A percentile compares a stretch with the other conserved stretches of the same genome.
Conservation (phyloP, 345 rosid species). For the Barbarea vulgaris region DNA sequence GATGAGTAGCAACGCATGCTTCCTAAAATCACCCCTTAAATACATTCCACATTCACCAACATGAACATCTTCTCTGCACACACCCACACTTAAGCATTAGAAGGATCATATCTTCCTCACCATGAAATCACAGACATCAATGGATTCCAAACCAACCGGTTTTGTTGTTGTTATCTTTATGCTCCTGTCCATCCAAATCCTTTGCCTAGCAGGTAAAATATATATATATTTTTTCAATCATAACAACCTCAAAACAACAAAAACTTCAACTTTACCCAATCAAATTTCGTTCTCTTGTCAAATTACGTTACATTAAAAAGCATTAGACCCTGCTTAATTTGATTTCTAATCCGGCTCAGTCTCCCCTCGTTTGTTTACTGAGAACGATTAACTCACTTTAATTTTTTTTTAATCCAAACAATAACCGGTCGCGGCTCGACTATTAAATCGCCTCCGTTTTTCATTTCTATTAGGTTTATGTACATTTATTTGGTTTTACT, state of each 20-base stretch:
- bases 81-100: neutral
- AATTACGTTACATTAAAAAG: neutral
- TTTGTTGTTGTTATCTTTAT: neutral
- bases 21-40: conserved; percentile 8
- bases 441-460: neutral
- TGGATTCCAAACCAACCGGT: conserved; percentile 21
- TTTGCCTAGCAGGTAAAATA: conserved; percentile 8
- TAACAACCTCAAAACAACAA: neutral
- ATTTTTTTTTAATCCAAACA: neutral
- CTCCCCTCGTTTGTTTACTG: neutral
- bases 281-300: neutral
- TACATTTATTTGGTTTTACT: neutral
- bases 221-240: neutral
- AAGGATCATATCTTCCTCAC: neutral
- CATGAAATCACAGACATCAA: neutral
- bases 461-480: neutral
- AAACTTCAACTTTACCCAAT: neutral
- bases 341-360: neutral
- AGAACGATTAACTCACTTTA: neutral
- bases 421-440: neutral
- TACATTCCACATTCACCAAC: neutral
- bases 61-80: neutral
- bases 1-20: conserved; percentile 18
- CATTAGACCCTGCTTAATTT: too few species aligned
- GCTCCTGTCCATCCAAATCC: conserved; percentile 11